Conservation (phyloP, 1,284 basidiomycete genomes). For the Fomes fomentarius region DNA sequence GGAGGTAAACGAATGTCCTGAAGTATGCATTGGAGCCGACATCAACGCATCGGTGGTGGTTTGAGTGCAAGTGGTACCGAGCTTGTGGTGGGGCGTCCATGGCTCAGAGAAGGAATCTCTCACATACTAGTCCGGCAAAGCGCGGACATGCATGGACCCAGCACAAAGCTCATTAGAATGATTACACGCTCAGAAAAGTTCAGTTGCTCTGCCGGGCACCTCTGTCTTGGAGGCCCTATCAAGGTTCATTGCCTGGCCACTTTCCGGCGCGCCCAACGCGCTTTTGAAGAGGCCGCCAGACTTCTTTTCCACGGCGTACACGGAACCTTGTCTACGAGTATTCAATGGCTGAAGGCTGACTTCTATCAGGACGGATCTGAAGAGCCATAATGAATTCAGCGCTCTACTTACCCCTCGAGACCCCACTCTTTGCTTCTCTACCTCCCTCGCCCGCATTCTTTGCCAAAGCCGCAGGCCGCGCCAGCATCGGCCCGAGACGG, state of each 20-base stretch:
- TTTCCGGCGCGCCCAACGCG: neutral
- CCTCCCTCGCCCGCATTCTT: neutral
- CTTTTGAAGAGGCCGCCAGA: neutral
- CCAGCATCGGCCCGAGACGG: slow-evolving; percentile 19
- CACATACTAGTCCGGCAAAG: no score
- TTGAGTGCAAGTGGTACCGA: slow-evolving; percentile 14
- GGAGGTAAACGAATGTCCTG: slow-evolving; percentile 4
- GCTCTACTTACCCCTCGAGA: slow-evolving; percentile 6
- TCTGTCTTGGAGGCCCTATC: neutral
- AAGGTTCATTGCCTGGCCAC: neutral
- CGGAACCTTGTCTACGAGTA: slow-evolving; percentile 12
- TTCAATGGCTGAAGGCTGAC: slow-evolving; percentile 2
- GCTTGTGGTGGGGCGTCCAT: slow-evolving; percentile 1
- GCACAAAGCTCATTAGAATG: neutral
- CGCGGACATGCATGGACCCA: neutral
- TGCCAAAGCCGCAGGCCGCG: neutral
- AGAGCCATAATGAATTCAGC: slow-evolving; percentile 16
- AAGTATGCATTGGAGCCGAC: slow-evolving; percentile 14
- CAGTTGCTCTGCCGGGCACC: neutral
- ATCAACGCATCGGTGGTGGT: slow-evolving; percentile 8
- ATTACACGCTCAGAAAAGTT: neutral
- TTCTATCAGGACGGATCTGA: slow-evolving; percentile 24
- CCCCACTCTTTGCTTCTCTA: neutral
- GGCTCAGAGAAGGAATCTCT: no score
- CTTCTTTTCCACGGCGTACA: slow-evolving; percentile 22